A percentile compares a stretch with the other conserved stretches of the same genome.
Evolutionary conservation across 2,329 filamentous ascomycete species (phyloP).

Genomic region (Exophiala sp.): DNA sequence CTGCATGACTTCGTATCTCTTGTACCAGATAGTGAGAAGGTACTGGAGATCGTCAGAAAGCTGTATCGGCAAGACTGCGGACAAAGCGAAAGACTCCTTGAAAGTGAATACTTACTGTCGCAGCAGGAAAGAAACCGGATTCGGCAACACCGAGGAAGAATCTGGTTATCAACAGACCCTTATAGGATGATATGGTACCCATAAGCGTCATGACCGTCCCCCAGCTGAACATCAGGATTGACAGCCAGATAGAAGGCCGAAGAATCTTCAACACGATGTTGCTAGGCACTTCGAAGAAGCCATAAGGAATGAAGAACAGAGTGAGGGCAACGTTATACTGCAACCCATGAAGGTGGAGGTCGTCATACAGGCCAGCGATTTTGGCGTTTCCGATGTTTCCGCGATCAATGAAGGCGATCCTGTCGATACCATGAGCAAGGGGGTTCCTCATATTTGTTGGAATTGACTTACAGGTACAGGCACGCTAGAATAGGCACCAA

Average conservation of each 20-base stretch:
- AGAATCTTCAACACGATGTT: slow-evolving; percentile 45
- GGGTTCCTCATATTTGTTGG: neutral
- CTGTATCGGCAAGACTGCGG: neutral
- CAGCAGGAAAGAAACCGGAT: slow-evolving; percentile 14
- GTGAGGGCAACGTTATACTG: slow-evolving; percentile 39
- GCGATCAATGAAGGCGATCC: slow-evolving; percentile 33
- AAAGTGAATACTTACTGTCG: slow-evolving; percentile 27
- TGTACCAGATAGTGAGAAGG: slow-evolving; percentile 35
- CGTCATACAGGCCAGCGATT: slow-evolving; percentile 30
- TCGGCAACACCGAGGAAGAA: slow-evolving; percentile 50
- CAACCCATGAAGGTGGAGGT: slow-evolving; percentile 30
- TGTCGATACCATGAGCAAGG: neutral
- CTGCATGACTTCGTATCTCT: slow-evolving; percentile 30
- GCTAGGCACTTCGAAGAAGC: slow-evolving; percentile 39
- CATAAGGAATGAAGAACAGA: slow-evolving; percentile 42
- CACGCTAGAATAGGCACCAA: slow-evolving; percentile 12
- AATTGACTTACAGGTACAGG: slow-evolving; percentile 21
- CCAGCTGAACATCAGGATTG: slow-evolving; percentile 46
- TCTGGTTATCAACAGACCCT: slow-evolving; percentile 49
- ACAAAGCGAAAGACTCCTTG: too few relatives aligned
- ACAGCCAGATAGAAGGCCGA: slow-evolving; percentile 52
- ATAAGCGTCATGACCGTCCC: slow-evolving; percentile 42
- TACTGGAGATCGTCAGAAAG: slow-evolving; percentile 37
- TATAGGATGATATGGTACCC: slow-evolving; percentile 52
- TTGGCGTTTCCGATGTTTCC: slow-evolving; percentile 41